Base-by-base conservation (phyloP, 345 rosid species). In the Stellera chamaejasme region DNA sequence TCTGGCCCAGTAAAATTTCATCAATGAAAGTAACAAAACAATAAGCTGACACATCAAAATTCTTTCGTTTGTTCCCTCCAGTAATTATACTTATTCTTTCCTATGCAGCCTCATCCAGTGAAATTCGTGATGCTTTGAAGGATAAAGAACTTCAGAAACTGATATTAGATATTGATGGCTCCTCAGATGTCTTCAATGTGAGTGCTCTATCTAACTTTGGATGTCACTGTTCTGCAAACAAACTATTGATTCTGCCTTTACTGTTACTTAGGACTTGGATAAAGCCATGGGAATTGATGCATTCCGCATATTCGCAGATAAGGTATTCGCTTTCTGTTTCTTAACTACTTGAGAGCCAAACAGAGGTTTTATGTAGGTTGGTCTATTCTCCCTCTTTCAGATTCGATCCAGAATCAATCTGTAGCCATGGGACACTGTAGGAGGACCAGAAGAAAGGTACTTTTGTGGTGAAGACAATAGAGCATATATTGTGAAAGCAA, bases 201-300 rank as follows among this genome's bases (percentile, higher is more conserved):
- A 65, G 87, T 65, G 42, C 44, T 57, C 49, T 50, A 16, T 26
- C 50, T 56, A 47, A 32, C n/a, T 47, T 55, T 51, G 44, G 10
- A 41, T 27, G 19, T 45, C 11, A 13, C 36, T 11, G 13, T 59
- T 45, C 2, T 19, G 47, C 9, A 23, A 3, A 4, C 7, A 28
- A 10, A 25, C 59, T 39, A 26, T 64, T 65, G 48, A 74, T 50
- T 23, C 39, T 49, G 27, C 28, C 45, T 32, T 48, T 51, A n/a
- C 49, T 56, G 52, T 26, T 64, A 56, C 46, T 42, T 59, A 80
- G 89, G 87, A 73, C 66, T 76, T 85, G 0, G 79, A 73, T 46
- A 78, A 75, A 63, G 89, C 87, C 54, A 76, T 75, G 84, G 80
- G 58, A 63, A 61, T 57, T 56, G 87, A 79, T 45, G 69, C 23